Evolutionary conservation across 2,329 filamentous ascomycete genomes (phyloP).

Genomic region (Colletotrichum ledebouriae): DNA sequence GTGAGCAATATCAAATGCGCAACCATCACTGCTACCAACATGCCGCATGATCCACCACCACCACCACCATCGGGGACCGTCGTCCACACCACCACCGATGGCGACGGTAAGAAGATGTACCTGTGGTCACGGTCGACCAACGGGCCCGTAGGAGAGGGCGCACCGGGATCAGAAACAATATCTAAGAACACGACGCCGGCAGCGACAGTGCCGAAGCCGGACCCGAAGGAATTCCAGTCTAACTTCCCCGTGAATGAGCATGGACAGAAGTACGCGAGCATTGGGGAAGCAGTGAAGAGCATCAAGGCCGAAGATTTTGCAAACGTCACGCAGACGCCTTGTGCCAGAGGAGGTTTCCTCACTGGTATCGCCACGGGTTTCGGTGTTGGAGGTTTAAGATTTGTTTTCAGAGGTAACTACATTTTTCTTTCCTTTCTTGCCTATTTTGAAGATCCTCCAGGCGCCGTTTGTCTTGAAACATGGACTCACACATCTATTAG

Average conservation of each 20-base stretch:
- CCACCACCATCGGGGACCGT: slow-evolving; percentile 20
- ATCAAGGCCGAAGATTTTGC: slow-evolving; percentile 78
- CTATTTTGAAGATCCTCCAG: too few species aligned
- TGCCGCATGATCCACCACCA: slow-evolving; percentile 35
- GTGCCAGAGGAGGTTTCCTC: slow-evolving; percentile 84
- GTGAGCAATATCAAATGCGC: not conserved
- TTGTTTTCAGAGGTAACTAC: slow-evolving; percentile 77
- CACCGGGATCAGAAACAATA: slow-evolving; percentile 35
- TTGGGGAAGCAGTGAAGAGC: slow-evolving; percentile 73
- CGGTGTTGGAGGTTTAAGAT: slow-evolving; percentile 79
- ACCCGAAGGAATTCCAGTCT: slow-evolving; percentile 42
- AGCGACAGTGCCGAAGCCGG: slow-evolving; percentile 15
- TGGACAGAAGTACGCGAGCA: slow-evolving; percentile 50
- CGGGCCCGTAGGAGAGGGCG: slow-evolving; percentile 39
- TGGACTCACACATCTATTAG: slow-evolving; percentile 11
- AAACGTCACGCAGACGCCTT: slow-evolving; percentile 83
- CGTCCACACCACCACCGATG: not conserved
- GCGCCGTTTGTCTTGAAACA: not conserved
- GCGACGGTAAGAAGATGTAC: slow-evolving; percentile 27
- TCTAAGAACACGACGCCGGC: slow-evolving; percentile 31
- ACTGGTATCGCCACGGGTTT: slow-evolving; percentile 87
- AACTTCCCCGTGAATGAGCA: slow-evolving; percentile 43
- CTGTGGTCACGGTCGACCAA: slow-evolving; percentile 30
- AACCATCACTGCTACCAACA: slow-evolving; percentile 3
- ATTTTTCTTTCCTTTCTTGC: slow-evolving; percentile 43